phyloP scores from a whole-genome alignment of 192 early-diverging fungal species.

The Fimicolochytrium jonesii region DNA sequence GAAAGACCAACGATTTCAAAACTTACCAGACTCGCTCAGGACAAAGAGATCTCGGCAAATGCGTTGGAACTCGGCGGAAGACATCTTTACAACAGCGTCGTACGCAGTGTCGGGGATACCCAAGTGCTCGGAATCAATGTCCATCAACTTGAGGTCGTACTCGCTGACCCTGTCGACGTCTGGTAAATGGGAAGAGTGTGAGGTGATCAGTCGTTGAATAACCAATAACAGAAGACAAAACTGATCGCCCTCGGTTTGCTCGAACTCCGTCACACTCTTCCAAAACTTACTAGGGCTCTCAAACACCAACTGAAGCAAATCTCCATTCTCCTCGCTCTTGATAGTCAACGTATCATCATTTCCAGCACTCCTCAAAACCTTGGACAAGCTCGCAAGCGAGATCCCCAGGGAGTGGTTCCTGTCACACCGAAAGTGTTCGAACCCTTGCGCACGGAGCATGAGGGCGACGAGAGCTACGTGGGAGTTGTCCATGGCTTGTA shows the following conservation, averaged over 20 bases:
- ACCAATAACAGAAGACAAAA: too few relatives aligned
- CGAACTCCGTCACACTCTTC: too few relatives aligned
- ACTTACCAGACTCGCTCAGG: constrained; percentile 77
- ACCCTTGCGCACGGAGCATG: constrained; percentile 71
- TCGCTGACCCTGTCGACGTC: constrained; percentile 47
- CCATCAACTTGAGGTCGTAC: constrained; percentile 97
- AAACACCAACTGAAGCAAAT: constrained; percentile 69
- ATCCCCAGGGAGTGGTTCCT: constrained; percentile 86
- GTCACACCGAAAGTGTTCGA: constrained; percentile 69
- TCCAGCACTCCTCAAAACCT: constrained; percentile 89
- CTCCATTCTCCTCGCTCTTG: constrained; percentile 82
- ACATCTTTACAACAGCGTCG: constrained; percentile 86
- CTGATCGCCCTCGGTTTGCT: too few relatives aligned
- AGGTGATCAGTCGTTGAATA: too few relatives aligned
- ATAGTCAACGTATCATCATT: constrained; percentile 91
- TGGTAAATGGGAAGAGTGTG: too few relatives aligned
- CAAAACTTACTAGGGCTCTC: constrained; percentile 49
- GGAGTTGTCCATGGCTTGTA: constrained; percentile 99
- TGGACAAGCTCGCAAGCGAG: constrained; percentile 77
- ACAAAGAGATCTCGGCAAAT: constrained; percentile 82
- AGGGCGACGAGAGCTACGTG: constrained; percentile 93
- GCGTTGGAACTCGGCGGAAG: constrained; percentile 83
- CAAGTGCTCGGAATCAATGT: constrained; percentile 94
- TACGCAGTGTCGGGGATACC: constrained; percentile 94
- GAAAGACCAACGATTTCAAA: too few relatives aligned